Evolutionary conservation across 208 protist genomes (phyloP).

Genomic region (Acanthamoeba triangularis): DNA sequence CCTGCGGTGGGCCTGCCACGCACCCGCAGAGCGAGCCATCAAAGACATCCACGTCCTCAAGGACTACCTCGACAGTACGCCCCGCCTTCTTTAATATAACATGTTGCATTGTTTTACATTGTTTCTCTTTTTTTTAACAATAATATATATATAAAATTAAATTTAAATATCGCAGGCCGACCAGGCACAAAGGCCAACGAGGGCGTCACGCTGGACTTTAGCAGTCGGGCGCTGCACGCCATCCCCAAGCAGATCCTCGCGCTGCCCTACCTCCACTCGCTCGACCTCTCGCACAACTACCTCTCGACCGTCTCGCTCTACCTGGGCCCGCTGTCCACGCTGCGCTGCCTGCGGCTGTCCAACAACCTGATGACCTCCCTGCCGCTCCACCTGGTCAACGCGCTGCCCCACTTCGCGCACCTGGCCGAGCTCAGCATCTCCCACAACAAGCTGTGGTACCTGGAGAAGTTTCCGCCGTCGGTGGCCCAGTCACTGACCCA

Average conservation of each 20-base stretch:
- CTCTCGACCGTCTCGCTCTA: slow-evolving; percentile 30
- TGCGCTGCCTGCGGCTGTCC: slow-evolving; percentile 24
- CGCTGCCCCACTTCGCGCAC: slow-evolving; percentile 1
- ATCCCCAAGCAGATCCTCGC: slow-evolving; percentile 25
- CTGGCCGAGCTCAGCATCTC: neutral
- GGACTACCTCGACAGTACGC: slow-evolving; percentile 37
- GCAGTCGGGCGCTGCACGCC: neutral
- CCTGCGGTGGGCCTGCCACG: slow-evolving; percentile 35
- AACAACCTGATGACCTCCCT: slow-evolving; percentile 60
- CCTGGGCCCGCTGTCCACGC: slow-evolving; percentile 7
- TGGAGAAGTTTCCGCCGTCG: slow-evolving; percentile 49
- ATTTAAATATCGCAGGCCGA: neutral
- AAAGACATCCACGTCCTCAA: slow-evolving; percentile 16
- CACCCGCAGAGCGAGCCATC: neutral
- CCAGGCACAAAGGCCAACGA: neutral
- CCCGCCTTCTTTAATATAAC: neutral
- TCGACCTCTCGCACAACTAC: slow-evolving; percentile 68
- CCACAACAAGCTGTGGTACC: slow-evolving; percentile 61
- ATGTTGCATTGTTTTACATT: neutral
- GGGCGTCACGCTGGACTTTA: slow-evolving; percentile 19
- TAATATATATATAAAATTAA: too few species aligned
- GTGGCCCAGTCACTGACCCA: slow-evolving; percentile 34
- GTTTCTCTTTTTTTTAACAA: too few species aligned
- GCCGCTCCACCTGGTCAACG: slow-evolving; percentile 8
- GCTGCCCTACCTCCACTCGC: slow-evolving; percentile 26